These are phyloP conservation scores for Pichia occidentalis DNA, from an alignment of 805 yeast species.

Conservation along the genomic window DNA sequence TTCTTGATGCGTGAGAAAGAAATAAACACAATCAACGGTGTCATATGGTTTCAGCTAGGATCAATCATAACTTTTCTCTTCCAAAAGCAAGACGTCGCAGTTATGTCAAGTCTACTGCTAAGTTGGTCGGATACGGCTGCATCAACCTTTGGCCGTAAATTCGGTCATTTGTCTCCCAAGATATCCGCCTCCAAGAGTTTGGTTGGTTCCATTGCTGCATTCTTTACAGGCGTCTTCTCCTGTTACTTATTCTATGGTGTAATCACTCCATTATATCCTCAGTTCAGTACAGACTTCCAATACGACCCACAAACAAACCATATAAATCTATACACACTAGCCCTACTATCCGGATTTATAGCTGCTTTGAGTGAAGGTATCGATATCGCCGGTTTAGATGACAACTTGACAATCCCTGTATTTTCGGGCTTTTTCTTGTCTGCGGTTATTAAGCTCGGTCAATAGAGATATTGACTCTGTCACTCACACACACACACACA, in stretches of 20 bases:
- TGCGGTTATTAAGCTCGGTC: constrained; percentile 17
- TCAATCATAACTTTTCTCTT: constrained; percentile 59
- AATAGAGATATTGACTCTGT: no score
- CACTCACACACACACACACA: no score
- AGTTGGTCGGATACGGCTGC: constrained; percentile 99
- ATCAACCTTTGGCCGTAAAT: constrained; percentile 83
- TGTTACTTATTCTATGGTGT: constrained; percentile 66
- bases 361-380: constrained; percentile 87
- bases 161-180: constrained; percentile 78
- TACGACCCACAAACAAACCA: constrained; percentile 61
- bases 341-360: constrained; percentile 65
- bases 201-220: constrained; percentile 89
- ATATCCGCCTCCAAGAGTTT: constrained; percentile 69
- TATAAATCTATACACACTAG: constrained; percentile 45
- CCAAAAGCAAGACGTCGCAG: constrained; percentile 73
- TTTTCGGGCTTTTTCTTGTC: constrained; percentile 61
- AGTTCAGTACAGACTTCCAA: constrained; percentile 43
- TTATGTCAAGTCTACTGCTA: constrained; percentile 69
- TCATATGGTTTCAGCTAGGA: constrained; percentile 81
- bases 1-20: constrained; percentile 83
- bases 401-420: constrained; percentile 91
- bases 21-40: constrained; percentile 70
- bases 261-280: constrained; percentile 57
- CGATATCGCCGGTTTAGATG: constrained; percentile 73
- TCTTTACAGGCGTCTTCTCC: constrained; percentile 59